Conservation (phyloP, 371 early-diverging fungal genomes). For the Smittium culicis region DNA sequence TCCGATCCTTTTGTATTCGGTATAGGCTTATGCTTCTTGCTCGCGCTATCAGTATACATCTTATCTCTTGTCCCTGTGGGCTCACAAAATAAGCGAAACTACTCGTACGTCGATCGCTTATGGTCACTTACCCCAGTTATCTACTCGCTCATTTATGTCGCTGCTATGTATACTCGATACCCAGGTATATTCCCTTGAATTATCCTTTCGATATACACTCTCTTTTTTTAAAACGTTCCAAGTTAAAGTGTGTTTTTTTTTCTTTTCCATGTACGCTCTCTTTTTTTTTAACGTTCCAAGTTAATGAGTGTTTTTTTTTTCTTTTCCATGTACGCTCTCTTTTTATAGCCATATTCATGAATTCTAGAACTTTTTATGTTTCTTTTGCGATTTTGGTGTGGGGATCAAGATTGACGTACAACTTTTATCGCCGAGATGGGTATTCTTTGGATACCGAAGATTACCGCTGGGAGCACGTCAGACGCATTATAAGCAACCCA, state of each 20-base stretch:
- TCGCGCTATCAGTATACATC: no score
- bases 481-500: slow-evolving; percentile 18
- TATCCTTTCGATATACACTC: no score
- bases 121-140: slow-evolving; percentile 57
- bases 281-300: background rate
- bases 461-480: slow-evolving; percentile 54
- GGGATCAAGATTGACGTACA: slow-evolving; percentile 65
- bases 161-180: slow-evolving; percentile 26
- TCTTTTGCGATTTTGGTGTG: slow-evolving; percentile 44
- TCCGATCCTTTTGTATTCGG: no score
- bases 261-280: background rate
- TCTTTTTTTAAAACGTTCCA: no score
- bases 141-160: slow-evolving; percentile 42
- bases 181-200: slow-evolving; percentile 9
- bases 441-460: slow-evolving; percentile 58
- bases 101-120: slow-evolving; percentile 38
- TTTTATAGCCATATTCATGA: background rate
- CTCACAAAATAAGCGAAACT: slow-evolving; percentile 22
- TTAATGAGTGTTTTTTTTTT: no score
- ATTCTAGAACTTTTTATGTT: slow-evolving; percentile 1
- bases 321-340: no score
- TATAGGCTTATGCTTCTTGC: no score
- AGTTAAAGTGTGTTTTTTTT: background rate
- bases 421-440: slow-evolving; percentile 65
- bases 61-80: slow-evolving; percentile 9